Conservation (phyloP, 495 filamentous ascomycete genomes). For the Aspergillus steynii region DNA sequence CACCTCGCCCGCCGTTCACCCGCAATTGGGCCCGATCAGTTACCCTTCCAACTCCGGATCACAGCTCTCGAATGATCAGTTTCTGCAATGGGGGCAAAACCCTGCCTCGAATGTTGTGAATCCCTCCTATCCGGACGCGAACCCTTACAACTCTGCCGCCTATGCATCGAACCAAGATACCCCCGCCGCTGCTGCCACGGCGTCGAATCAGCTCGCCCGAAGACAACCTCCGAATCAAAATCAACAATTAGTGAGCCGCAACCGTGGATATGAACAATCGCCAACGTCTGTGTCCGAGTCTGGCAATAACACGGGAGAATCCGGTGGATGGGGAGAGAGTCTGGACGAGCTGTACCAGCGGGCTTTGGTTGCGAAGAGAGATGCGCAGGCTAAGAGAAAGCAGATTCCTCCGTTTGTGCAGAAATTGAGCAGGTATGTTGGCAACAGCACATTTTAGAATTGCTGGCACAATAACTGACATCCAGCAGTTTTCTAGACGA, state of each 20-base stretch:
- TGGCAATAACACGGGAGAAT: constrained; percentile 32
- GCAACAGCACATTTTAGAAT: background rate
- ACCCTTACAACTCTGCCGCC: constrained; percentile 43
- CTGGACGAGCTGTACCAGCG: constrained; percentile 75
- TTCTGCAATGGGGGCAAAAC: constrained; percentile 54
- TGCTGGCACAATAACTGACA: constrained; percentile 24
- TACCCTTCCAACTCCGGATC: constrained; percentile 34
- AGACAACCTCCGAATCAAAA: constrained; percentile 59
- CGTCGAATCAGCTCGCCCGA: constrained; percentile 67
- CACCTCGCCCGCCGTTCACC: constrained; percentile 56
- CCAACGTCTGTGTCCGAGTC: constrained; percentile 52
- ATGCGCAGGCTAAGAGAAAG: constrained; percentile 82
- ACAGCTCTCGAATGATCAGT: constrained; percentile 54
- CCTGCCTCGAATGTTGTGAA: constrained; percentile 36
- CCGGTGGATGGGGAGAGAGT: constrained; percentile 63
- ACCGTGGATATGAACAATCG: constrained; percentile 45
- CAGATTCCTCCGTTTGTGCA: constrained; percentile 98
- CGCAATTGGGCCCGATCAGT: constrained; percentile 40
- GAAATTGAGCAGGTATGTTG: constrained; percentile 88
- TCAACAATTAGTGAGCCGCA: constrained; percentile 44
- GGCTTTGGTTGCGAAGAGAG: constrained; percentile 74
- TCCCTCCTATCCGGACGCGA: constrained; percentile 32
- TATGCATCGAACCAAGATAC: constrained; percentile 40
- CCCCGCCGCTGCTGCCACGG: constrained; percentile 43
- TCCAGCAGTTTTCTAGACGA: constrained; percentile 82